These are phyloP conservation scores for Trametes sanguinea DNA, from an alignment of 768 basidiomycete species.

Conservation along the genomic window DNA sequence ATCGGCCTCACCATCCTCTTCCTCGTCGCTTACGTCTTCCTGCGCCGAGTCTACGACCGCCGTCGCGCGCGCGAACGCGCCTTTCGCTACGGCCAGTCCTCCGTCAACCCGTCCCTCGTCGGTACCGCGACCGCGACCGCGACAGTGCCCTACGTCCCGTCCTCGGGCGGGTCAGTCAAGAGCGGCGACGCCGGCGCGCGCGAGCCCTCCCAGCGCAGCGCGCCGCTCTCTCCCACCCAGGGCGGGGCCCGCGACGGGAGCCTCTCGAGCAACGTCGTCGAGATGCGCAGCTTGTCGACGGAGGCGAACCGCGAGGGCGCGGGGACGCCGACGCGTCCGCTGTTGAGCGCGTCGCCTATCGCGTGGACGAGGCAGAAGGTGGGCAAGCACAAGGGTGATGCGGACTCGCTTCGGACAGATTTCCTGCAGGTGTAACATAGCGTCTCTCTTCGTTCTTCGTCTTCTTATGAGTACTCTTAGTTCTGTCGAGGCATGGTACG, in stretches of 20 bases:
- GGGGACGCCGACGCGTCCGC: slow-evolving; percentile 15
- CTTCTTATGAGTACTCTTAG: background rate
- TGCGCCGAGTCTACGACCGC: slow-evolving; percentile 19
- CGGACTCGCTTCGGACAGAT: slow-evolving; percentile 31
- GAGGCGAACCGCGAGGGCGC: background rate
- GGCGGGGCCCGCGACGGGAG: background rate
- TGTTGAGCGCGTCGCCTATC: slow-evolving; percentile 23
- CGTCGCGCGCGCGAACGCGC: slow-evolving; percentile 24
- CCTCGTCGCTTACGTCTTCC: slow-evolving; percentile 19
- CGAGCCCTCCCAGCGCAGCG: background rate
- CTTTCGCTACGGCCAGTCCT: slow-evolving; percentile 26
- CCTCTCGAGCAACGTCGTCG: slow-evolving; percentile 3
- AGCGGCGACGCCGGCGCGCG: background rate
- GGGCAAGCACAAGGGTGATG: slow-evolving; percentile 25
- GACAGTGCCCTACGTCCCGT: background rate
- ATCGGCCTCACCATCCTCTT: slow-evolving; percentile 23
- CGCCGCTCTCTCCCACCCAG: background rate
- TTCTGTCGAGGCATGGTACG: too few species aligned
- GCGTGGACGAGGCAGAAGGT: slow-evolving; percentile 15
- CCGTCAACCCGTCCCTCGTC: slow-evolving; percentile 8
- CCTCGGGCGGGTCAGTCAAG: background rate
- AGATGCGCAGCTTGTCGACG: slow-evolving; percentile 9
- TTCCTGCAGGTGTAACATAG: slow-evolving; percentile 28
- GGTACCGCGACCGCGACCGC: background rate
- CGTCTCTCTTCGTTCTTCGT: background rate